A percentile compares a stretch with the other conserved stretches of the same genome.
Evolutionary conservation across 495 filamentous ascomycete genomes (phyloP).

Genomic region (Xylaria venustula): DNA sequence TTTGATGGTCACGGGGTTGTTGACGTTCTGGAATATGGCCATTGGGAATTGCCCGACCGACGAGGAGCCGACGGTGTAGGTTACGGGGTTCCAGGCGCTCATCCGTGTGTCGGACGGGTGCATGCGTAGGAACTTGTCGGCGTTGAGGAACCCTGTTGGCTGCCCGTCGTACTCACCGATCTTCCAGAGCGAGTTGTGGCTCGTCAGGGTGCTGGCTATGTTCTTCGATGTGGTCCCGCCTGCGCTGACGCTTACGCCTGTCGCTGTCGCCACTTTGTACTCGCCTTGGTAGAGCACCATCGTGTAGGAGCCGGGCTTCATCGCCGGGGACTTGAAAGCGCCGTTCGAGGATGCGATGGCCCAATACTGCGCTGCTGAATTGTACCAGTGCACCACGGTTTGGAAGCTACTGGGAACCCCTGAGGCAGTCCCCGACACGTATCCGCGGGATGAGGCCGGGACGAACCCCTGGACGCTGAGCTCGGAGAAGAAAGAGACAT

Average conservation of each 20-base stretch:
- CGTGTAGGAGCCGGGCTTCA: slow-evolving; percentile 67
- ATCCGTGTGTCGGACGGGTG: slow-evolving; percentile 65
- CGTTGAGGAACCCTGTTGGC: slow-evolving; percentile 65
- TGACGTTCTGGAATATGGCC: slow-evolving; percentile 62
- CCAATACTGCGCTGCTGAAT: slow-evolving; percentile 64
- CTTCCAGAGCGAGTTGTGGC: slow-evolving; percentile 56
- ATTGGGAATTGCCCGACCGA: slow-evolving; percentile 57
- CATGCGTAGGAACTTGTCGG: slow-evolving; percentile 64
- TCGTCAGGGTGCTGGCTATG: slow-evolving; percentile 50
- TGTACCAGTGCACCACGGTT: slow-evolving; percentile 66
- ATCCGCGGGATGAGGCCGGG: slow-evolving; percentile 51
- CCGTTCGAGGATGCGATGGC: slow-evolving; percentile 51
- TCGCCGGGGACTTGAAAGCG: slow-evolving; percentile 59
- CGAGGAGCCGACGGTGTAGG: slow-evolving; percentile 58
- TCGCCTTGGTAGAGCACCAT: slow-evolving; percentile 68
- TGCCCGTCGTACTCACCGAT: slow-evolving; percentile 65
- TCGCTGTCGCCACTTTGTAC: slow-evolving; percentile 51
- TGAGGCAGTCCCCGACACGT: slow-evolving; percentile 57
- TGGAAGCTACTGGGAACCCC: slow-evolving; percentile 47
- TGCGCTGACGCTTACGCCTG: slow-evolving; percentile 52
- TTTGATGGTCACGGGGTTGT: slow-evolving; percentile 60
- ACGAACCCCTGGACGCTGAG: slow-evolving; percentile 60
- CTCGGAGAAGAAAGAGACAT: slow-evolving; percentile 59
- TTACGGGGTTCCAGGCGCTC: slow-evolving; percentile 55
- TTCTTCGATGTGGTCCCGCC: slow-evolving; percentile 51